phyloP scores from a whole-genome alignment of 495 filamentous ascomycete genomes.

The Pseudotulostoma volvatum region DNA sequence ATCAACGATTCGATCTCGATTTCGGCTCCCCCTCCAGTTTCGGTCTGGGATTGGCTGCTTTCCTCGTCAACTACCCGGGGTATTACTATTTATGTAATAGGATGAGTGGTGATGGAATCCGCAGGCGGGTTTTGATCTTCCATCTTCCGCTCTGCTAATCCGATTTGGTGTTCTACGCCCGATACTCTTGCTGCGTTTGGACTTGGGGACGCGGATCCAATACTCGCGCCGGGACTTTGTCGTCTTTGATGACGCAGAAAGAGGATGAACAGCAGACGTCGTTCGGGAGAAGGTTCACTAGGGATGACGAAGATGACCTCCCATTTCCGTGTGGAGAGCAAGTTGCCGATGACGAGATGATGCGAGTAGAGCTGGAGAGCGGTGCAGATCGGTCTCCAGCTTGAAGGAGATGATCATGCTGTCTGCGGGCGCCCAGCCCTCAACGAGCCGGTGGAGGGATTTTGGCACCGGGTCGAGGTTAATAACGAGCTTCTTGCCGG shows the following conservation, averaged over 20 bases:
- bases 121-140: constrained; percentile 5
- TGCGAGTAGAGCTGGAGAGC: constrained; percentile 80
- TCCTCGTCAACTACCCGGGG: constrained; percentile 5
- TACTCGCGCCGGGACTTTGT: too few species aligned
- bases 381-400: constrained; percentile 81
- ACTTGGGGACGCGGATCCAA: constrained; percentile 69
- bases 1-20: constrained; percentile 82
- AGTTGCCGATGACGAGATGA: constrained; percentile 89
- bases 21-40: constrained; percentile 7
- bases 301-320: constrained; percentile 88
- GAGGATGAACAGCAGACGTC: too few species aligned
- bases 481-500: constrained; percentile 64
- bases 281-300: constrained; percentile 31
- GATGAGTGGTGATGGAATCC: too few species aligned
- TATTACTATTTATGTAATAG: too few species aligned
- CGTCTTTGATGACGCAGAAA: too few species aligned
- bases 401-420: constrained; percentile 95
- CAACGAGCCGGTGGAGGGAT: constrained; percentile 82
- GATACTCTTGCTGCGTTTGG: constrained; percentile 53
- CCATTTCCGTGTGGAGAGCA: constrained; percentile 86
- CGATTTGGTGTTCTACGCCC: constrained; percentile 40
- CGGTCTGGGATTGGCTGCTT: neutral
- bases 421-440: constrained; percentile 85
- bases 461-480: constrained; percentile 95
- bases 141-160: constrained; percentile 31